phyloP scores from a whole-genome alignment of 495 filamentous ascomycete species.

The Penicillium coprophilum region DNA sequence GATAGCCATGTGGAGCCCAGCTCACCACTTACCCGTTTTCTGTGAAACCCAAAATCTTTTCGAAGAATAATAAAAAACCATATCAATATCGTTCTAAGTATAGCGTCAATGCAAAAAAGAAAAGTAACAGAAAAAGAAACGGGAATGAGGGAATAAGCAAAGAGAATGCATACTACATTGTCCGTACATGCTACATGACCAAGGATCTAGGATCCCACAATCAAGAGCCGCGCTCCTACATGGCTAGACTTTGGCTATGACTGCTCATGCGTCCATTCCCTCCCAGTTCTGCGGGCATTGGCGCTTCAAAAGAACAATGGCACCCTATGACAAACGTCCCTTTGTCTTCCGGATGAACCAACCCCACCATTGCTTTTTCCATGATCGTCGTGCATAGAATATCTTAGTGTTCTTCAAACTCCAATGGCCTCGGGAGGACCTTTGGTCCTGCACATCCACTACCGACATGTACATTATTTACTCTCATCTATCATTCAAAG shows the following conservation, averaged over 20 bases:
- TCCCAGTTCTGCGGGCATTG: slow-evolving; percentile 11
- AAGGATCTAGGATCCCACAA: slow-evolving; percentile 3
- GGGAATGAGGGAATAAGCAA: slow-evolving; percentile 1
- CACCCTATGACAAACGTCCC: background rate
- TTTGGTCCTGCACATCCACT: background rate
- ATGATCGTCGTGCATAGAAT: slow-evolving; percentile 8
- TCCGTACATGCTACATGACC: slow-evolving; percentile 2
- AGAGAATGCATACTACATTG: background rate
- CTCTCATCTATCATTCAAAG: background rate
- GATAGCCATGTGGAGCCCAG: slow-evolving; percentile 2
- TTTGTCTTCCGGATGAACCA: background rate
- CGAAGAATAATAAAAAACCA: background rate
- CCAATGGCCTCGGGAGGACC: background rate
- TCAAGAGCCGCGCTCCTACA: slow-evolving; percentile 13
- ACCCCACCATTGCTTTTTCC: slow-evolving; percentile 2
- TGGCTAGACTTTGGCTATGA: slow-evolving; percentile 4
- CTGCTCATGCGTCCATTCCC: slow-evolving; percentile 8
- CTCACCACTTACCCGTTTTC: background rate
- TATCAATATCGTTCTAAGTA: slow-evolving; percentile 3
- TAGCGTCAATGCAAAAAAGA: background rate
- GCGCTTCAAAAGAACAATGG: background rate
- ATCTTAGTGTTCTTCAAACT: background rate
- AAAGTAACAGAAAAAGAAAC: background rate
- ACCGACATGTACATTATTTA: background rate
- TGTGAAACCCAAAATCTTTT: background rate